Conservation (phyloP, 2,329 filamentous ascomycete species). For the Fusarium concolor region DNA sequence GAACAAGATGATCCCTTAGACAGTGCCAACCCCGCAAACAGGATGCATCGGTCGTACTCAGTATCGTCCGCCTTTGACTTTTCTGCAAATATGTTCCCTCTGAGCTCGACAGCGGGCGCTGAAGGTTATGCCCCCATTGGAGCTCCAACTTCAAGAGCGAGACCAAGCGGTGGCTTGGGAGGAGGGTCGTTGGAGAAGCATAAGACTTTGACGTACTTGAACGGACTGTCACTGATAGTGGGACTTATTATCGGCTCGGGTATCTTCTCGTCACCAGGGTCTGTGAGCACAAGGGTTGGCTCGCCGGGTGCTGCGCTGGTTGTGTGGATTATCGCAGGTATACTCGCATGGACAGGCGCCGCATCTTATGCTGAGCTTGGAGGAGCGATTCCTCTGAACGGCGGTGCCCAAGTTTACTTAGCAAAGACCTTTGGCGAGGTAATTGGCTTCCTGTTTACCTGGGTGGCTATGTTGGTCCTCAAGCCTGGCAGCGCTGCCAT, state of each 20-base stretch:
- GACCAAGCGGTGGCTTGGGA: constrained; percentile 64
- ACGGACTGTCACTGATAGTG: constrained; percentile 90
- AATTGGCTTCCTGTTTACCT: constrained; percentile 93
- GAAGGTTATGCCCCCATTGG: constrained; percentile 87
- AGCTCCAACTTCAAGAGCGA: constrained; percentile 70
- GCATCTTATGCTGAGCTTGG: constrained; percentile 96
- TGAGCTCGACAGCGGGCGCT: constrained; percentile 81
- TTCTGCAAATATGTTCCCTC: constrained; percentile 88
- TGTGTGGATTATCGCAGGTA: constrained; percentile 91
- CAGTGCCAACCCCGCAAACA: constrained; percentile 63
- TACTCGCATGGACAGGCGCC: constrained; percentile 95
- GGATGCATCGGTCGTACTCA: constrained; percentile 78
- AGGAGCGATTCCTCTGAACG: constrained; percentile 94
- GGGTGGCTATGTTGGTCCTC: constrained; percentile 92
- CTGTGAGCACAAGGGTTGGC: constrained; percentile 91
- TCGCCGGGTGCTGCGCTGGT: constrained; percentile 90
- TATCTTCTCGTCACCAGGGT: constrained; percentile 94
- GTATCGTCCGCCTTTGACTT: constrained; percentile 96
- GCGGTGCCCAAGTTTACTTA: constrained; percentile 92
- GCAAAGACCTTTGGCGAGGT: constrained; percentile 97
- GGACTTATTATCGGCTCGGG: constrained; percentile 96
- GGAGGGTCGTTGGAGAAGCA: constrained; percentile 90
- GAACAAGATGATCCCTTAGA: constrained; percentile 81
- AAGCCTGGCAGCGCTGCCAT: constrained; percentile 96
- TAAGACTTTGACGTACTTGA: constrained; percentile 95